A percentile compares a stretch with the other conserved stretches of the same genome.
Conservation (phyloP, 129 eudicot species). For the Flaveria bidentis region DNA sequence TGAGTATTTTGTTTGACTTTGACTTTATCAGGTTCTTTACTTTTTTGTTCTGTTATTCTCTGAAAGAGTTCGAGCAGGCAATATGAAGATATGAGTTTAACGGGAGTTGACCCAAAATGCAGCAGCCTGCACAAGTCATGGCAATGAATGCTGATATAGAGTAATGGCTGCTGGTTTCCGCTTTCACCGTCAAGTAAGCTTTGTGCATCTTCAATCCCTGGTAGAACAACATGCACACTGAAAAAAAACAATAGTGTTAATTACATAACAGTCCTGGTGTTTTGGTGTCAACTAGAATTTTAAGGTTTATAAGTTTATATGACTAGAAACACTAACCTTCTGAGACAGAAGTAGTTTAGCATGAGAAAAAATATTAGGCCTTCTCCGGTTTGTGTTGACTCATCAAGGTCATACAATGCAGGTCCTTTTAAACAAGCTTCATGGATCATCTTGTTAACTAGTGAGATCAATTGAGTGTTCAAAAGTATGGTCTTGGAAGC, state of each 20-base stretch:
- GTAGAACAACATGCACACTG: constrained; percentile 64
- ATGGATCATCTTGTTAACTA: constrained; percentile 40
- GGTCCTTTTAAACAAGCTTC: constrained; percentile 76
- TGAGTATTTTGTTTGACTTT: constrained; percentile 38
- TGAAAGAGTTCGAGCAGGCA: constrained; percentile 63
- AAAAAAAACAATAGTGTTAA: constrained; percentile 26
- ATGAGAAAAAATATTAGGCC: constrained; percentile 58
- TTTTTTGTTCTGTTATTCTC: constrained; percentile 48
- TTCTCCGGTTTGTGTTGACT: constrained; percentile 62
- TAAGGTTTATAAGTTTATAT: background rate
- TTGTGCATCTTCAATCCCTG: constrained; percentile 55
- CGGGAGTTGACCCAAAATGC: constrained; percentile 74
- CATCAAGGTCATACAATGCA: constrained; percentile 63
- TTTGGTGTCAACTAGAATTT: background rate
- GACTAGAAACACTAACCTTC: constrained; percentile 49
- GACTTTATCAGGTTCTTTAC: constrained; percentile 34
- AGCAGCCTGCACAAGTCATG: constrained; percentile 78
- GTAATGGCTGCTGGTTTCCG: constrained; percentile 34
- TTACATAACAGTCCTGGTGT: background rate
- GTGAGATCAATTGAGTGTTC: constrained; percentile 53
- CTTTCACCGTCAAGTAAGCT: constrained; percentile 37
- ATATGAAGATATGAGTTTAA: constrained; percentile 72
- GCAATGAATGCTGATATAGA: constrained; percentile 63
- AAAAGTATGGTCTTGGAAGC: constrained; percentile 75
- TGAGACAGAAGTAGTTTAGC: constrained; percentile 62